Evolutionary conservation across 345 rosid genomes (phyloP).

Genomic region (Linum usitatissimum): DNA sequence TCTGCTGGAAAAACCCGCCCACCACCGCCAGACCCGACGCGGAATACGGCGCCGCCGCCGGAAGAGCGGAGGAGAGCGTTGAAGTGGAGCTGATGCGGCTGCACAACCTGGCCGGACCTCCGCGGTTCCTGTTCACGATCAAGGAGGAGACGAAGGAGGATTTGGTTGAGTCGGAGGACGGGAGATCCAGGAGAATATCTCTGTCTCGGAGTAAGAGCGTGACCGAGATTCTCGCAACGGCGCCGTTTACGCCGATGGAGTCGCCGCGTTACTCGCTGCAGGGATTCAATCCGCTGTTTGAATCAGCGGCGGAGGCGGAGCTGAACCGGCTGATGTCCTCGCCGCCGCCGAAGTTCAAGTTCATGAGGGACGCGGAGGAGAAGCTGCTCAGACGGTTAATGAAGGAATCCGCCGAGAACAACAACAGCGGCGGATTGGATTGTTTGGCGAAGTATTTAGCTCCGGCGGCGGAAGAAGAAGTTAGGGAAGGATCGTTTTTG

Average conservation of each 20-base stretch:
- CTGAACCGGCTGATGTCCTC: constrained; percentile 57
- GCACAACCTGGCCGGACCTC: constrained; percentile 39
- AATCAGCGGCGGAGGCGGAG: constrained; percentile 65
- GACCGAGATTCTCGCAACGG: constrained; percentile 50
- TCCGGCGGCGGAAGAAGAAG: too few relatives aligned
- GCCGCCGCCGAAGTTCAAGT: constrained; percentile 84
- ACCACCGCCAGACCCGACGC: constrained; percentile 12
- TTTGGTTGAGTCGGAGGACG: constrained; percentile 66
- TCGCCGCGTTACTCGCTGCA: constrained; percentile 89
- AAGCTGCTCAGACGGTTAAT: constrained; percentile 35
- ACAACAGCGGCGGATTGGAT: too few relatives aligned
- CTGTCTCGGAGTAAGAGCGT: constrained; percentile 45
- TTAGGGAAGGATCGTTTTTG: too few relatives aligned
- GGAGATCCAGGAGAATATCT: constrained; percentile 36
- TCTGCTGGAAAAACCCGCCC: constrained; percentile 32
- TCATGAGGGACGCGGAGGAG: constrained; percentile 91
- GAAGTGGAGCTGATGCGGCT: constrained; percentile 38
- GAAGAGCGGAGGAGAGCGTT: constrained; percentile 34
- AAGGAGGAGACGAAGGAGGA: constrained; percentile 83
- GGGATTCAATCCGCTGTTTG: constrained; percentile 62
- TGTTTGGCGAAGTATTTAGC: too few relatives aligned
- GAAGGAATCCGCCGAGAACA: too few relatives aligned
- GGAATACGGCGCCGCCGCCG: constrained; percentile 15
- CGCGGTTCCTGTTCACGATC: constrained; percentile 77
- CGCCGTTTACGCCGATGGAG: constrained; percentile 65